Base-by-base conservation (phyloP, 2,329 filamentous ascomycete genomes). In the Chaetomium strumarium region DNA sequence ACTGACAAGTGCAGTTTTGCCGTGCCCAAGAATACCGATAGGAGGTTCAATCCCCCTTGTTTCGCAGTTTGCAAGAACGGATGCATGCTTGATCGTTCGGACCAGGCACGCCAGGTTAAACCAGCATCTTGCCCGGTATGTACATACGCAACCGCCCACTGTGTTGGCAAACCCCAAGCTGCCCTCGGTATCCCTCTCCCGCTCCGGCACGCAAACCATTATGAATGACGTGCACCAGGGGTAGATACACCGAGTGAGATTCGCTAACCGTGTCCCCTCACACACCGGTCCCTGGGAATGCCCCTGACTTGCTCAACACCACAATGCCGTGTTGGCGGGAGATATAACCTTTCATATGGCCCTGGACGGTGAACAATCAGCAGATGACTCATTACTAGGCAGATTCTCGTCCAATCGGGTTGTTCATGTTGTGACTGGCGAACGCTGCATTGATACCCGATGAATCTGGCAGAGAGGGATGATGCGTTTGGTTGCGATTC, bases 301-400 rank as follows among this genome's bases (percentile, higher is more conserved):
- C 92, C 38, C 88, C 90, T 53, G 81, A 87, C 70, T 96, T 97
- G 69, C 90, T 96, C 52, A 99, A 73, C 17, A 99, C 93, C 29
- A 99, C 87, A 60, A 91, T 91, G 33, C 86, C 87, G 61, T 88
- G 83, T 61, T 96, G 91, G 50, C 92, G 86, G 31, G 92, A 86
- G 61, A 99, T 99, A 70, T 99, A 99, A 38, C 95, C 93, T 72
- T 97, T 99, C 88, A 99, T 96, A 20, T 93, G 77, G 54, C 87
- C 88, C 90, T 96, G 60, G 14, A 34, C 55, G 24, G 50, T 53
- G 56, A 31, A n/a, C 24, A 53, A 52, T 64, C 38, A 62, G 62
- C 70, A 70, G 67, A 50, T 68, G 62, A 70, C 55, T 68, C 63
- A 67, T 60, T 52, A 31, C 39, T 19, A 24, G 45, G 41, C 33